phyloP scores from a whole-genome alignment of 106 monocot species.

The Hemerocallis citrina region DNA sequence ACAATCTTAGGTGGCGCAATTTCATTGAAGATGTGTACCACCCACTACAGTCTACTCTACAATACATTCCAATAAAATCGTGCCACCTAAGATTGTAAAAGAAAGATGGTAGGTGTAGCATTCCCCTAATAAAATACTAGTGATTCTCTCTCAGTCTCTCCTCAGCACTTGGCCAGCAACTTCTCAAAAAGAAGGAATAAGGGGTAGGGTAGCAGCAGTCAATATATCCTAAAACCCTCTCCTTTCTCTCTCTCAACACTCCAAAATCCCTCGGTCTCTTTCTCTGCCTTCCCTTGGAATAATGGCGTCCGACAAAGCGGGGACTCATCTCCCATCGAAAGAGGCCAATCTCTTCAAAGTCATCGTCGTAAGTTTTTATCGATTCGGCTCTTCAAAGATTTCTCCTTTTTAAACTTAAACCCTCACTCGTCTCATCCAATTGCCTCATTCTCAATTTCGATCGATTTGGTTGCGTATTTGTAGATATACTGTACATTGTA shows the following conservation, averaged over 20 bases:
- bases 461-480: no score
- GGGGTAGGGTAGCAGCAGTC: constrained; percentile 32
- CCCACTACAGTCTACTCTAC: no score
- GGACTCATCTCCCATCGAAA: constrained; percentile 73
- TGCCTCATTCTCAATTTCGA: no score
- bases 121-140: no score
- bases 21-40: no score
- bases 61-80: no score
- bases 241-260: not conserved
- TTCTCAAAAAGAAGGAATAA: not conserved
- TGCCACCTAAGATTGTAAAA: no score
- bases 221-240: constrained; percentile 6
- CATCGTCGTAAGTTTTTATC: constrained; percentile 70
- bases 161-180: not conserved
- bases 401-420: no score
- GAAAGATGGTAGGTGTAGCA: no score
- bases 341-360: constrained; percentile 99
- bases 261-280: not conserved
- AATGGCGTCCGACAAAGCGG: constrained; percentile 34
- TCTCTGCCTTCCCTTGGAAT: no score
- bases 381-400: not conserved
- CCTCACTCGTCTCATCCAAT: not conserved
- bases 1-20: no score
- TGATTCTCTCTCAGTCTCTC: not conserved
- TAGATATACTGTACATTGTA: no score